A percentile compares a stretch with the other conserved stretches of the same genome.
Evolutionary conservation across 164 flowering plant genomes (phyloP).

Genomic region (Tinospora cordifolia): DNA sequence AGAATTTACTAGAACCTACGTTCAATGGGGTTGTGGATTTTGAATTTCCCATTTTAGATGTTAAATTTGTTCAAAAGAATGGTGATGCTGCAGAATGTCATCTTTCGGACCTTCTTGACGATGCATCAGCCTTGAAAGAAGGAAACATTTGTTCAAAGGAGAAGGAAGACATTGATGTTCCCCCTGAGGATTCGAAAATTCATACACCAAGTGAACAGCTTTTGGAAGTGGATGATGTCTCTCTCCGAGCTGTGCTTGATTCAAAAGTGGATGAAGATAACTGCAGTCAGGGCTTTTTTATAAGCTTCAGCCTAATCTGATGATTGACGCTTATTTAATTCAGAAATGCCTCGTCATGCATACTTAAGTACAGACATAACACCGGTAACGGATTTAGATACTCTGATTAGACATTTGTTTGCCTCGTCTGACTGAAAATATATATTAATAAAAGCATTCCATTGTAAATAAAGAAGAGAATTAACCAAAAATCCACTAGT

Average conservation of each 20-base stretch:
- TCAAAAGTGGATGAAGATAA: conserved; percentile 11
- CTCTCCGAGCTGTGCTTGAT: conserved; percentile 4
- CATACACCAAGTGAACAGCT: conserved; percentile 15
- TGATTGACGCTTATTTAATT: background rate
- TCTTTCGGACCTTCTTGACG: conserved; percentile 48
- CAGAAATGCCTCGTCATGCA: background rate
- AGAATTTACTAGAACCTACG: conserved; percentile 20
- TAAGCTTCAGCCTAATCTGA: conserved; percentile 33
- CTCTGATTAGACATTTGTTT: background rate
- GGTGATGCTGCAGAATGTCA: conserved; percentile 8
- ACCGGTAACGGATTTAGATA: background rate
- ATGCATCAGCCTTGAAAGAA: conserved; percentile 11
- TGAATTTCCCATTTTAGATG: conserved; percentile 50
- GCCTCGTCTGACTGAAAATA: background rate
- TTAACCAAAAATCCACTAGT: background rate
- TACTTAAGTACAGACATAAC: background rate
- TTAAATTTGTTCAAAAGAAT: conserved; percentile 36
- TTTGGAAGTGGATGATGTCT: conserved; percentile 24
- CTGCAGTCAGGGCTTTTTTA: conserved; percentile 14
- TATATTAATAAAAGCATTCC: background rate
- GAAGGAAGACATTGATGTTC: conserved; percentile 3
- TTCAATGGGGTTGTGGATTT: conserved; percentile 33
- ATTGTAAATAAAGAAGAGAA: background rate
- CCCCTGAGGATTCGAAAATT: conserved; percentile 22
- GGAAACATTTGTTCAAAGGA: conserved; percentile 13